These are phyloP conservation scores for Malus orientalis DNA, from an alignment of 306 rosid species.

Conservation along the genomic window DNA sequence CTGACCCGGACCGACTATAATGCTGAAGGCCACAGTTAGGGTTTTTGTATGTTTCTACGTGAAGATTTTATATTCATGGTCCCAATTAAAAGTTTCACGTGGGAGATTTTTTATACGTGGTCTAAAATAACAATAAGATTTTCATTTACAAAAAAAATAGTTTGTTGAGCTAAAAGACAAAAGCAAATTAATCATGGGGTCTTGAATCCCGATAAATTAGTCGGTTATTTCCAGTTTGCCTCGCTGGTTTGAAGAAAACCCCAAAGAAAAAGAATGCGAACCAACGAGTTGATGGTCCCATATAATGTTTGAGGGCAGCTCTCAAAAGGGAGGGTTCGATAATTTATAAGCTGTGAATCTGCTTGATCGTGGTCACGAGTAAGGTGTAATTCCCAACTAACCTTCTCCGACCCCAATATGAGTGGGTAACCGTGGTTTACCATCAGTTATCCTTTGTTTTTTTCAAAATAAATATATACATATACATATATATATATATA, in stretches of 20 bases:
- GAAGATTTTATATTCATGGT: background rate
- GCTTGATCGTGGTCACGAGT: rapidly evolving
- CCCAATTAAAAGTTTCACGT: no score
- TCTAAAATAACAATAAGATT: no score
- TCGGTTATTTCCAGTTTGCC: background rate
- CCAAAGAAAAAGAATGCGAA: background rate
- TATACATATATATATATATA: no score
- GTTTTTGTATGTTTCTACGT: background rate
- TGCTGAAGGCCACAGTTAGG: no score
- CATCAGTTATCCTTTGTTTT: rapidly evolving
- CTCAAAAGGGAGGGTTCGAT: no score
- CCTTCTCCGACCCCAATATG: rapidly evolving
- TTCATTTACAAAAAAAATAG: no score
- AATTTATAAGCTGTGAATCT: rapidly evolving
- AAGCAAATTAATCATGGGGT: background rate
- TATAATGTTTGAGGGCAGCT: no score
- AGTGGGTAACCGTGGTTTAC: rapidly evolving
- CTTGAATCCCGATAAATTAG: background rate
- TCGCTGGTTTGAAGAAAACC: background rate
- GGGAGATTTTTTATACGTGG: no score
- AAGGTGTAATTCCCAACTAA: no score
- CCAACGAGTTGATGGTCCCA: background rate
- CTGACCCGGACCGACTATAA: background rate
- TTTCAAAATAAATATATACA: no score
- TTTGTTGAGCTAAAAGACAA: background rate